These are phyloP conservation scores for Stropharia rugosoannulata DNA, from an alignment of 768 basidiomycete species.

Conservation along the genomic window DNA sequence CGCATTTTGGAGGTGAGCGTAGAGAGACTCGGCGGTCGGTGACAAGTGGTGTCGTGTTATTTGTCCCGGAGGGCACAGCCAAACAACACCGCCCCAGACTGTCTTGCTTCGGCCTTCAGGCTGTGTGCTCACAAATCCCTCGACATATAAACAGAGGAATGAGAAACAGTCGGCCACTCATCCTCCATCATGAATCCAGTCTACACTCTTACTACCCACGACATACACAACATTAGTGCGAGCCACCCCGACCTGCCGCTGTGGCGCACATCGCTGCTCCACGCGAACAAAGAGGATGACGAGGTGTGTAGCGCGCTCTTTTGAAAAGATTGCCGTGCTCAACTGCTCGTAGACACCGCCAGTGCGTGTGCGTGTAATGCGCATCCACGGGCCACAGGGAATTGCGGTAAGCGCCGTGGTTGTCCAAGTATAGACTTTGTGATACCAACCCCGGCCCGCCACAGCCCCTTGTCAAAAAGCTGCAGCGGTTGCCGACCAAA, in stretches of 20 bases:
- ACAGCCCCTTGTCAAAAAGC: constrained; percentile 3
- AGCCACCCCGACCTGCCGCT: not conserved
- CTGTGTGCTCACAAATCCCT: not conserved
- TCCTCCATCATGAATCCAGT: not conserved
- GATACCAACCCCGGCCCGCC: not conserved
- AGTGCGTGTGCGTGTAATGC: constrained; percentile 1
- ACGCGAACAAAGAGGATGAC: not conserved
- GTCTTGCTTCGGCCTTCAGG: no score
- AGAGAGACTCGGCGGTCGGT: not conserved
- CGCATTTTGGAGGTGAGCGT: constrained; percentile 24
- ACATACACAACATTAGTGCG: not conserved
- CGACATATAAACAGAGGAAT: not conserved
- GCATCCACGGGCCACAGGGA: constrained; percentile 1
- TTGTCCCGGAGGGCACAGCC: constrained; percentile 15
- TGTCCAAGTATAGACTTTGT: not conserved
- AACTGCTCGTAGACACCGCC: not conserved
- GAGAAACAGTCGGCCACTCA: no score
- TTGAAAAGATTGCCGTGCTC: not conserved
- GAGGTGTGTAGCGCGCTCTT: not conserved
- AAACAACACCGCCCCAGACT: no score
- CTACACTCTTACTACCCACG: not conserved
- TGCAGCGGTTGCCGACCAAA: not conserved
- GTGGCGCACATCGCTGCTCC: not conserved
- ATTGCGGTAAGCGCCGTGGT: not conserved
- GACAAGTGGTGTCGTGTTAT: constrained; percentile 9